phyloP scores from a whole-genome alignment of 1,139 yeast genomes.

The Blastobotrys capitulatus region DNA sequence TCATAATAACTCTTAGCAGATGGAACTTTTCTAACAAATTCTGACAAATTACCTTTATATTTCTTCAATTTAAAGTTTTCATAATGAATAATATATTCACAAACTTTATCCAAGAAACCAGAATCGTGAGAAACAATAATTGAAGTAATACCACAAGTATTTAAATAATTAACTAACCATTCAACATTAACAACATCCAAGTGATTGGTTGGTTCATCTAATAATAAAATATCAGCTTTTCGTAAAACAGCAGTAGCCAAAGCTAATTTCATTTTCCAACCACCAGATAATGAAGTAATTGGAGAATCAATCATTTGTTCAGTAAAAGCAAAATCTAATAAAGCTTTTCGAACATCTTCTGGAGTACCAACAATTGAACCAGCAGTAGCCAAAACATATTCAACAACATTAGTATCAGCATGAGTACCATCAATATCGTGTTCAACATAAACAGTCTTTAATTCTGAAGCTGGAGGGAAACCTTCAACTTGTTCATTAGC shows the following conservation, averaged over 20 bases:
- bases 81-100: constrained; percentile 98
- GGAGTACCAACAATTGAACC: constrained; percentile 52
- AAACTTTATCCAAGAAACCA: constrained; percentile 96
- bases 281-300: constrained; percentile 96
- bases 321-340: constrained; percentile 85
- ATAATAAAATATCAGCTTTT: constrained; percentile 95
- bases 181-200: constrained; percentile 98
- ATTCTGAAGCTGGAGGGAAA: constrained; percentile 98
- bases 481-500: constrained; percentile 99
- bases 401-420: constrained; percentile 89
- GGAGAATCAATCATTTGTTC: constrained; percentile 90
- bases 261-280: constrained; percentile 99
- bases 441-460: constrained; percentile 98
- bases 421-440: constrained; percentile 98
- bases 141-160: constrained; percentile 96
- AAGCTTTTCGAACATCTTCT: constrained; percentile 59
- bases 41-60: constrained; percentile 99
- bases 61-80: constrained; percentile 99
- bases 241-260: constrained; percentile 98
- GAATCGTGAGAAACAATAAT: constrained; percentile 99
- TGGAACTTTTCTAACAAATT: constrained; percentile 97
- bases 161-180: constrained; percentile 98
- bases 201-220: constrained; percentile 99
- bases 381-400: constrained; percentile 77
- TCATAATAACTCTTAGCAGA: constrained; percentile 98